A percentile compares a stretch with the other conserved stretches of the same genome.
Evolutionary conservation across 2,329 filamentous ascomycete genomes (phyloP).

Genomic region (Colletotrichum orchidophilum): DNA sequence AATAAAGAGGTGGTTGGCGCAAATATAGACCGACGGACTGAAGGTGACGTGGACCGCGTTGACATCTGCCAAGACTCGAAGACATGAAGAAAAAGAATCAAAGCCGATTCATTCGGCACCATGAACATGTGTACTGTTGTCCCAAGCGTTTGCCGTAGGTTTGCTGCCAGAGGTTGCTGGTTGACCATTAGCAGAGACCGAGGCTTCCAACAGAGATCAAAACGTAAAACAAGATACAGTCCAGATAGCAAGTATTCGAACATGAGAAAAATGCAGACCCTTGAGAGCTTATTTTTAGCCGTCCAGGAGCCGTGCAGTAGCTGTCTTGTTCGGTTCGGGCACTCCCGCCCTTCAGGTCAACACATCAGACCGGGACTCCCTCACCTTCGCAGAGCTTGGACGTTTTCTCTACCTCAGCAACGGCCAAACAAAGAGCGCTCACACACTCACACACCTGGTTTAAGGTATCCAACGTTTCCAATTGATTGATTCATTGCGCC

Average conservation of each 20-base stretch:
- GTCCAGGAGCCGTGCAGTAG: constrained; percentile 12
- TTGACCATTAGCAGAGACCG: not conserved
- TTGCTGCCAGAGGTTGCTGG: not conserved
- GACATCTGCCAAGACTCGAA: not conserved
- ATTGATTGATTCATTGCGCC: constrained; percentile 18
- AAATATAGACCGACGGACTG: not conserved
- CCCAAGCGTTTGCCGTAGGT: not conserved
- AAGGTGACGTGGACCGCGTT: constrained; percentile 1
- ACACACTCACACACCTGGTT: no score
- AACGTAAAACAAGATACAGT: not conserved
- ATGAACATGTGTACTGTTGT: not conserved
- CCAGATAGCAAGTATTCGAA: not conserved
- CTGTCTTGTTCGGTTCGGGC: constrained; percentile 11
- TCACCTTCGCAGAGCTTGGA: not conserved
- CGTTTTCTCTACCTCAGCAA: not conserved
- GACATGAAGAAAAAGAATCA: not conserved
- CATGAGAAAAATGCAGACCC: not conserved
- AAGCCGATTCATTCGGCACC: not conserved
- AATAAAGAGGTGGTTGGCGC: constrained; percentile 30
- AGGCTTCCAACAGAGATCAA: not conserved
- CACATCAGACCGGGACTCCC: constrained; percentile 7
- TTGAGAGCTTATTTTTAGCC: not conserved
- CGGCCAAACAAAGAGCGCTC: not conserved
- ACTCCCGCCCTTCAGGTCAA: constrained; percentile 2
- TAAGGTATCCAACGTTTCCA: not conserved